Conservation (phyloP, 495 filamentous ascomycete species). For the Terfezia boudieri region DNA sequence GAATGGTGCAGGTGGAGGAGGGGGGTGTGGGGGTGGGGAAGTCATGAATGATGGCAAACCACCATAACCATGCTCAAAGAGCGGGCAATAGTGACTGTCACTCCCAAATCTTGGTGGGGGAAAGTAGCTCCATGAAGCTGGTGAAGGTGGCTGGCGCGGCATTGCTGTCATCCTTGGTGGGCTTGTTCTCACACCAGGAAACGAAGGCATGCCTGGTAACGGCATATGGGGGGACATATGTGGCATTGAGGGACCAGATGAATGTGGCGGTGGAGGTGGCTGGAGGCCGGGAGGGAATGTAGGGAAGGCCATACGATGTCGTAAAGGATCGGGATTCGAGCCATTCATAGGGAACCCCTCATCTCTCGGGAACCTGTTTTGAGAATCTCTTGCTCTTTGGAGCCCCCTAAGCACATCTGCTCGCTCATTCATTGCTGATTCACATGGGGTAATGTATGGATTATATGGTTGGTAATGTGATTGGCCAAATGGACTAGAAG, state of each 20-base stretch:
- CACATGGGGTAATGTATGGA: not conserved
- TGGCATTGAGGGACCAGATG: not conserved
- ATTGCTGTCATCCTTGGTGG: not conserved
- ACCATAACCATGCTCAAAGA: too few relatives aligned
- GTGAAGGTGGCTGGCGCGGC: not conserved
- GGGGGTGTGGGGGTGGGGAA: not conserved
- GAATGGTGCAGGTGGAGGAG: not conserved
- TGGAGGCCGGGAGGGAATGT: too few relatives aligned
- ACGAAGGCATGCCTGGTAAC: not conserved
- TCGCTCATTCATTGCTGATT: not conserved
- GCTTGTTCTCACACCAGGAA: not conserved
- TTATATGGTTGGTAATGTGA: not conserved
- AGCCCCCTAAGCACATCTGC: not conserved
- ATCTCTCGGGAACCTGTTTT: not conserved
- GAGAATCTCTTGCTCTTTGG: not conserved
- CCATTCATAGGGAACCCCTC: not conserved
- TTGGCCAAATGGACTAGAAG: not conserved
- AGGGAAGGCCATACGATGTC: too few relatives aligned
- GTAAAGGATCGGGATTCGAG: too few relatives aligned
- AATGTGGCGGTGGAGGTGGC: not conserved
- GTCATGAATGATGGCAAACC: too few relatives aligned
- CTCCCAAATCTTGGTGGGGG: too few relatives aligned
- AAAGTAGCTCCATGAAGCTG: not conserved
- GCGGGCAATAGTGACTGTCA: too few relatives aligned
- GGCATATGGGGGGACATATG: not conserved